Evolutionary conservation across 768 basidiomycete genomes (phyloP).

Genomic region (Lentinula guzmanii): DNA sequence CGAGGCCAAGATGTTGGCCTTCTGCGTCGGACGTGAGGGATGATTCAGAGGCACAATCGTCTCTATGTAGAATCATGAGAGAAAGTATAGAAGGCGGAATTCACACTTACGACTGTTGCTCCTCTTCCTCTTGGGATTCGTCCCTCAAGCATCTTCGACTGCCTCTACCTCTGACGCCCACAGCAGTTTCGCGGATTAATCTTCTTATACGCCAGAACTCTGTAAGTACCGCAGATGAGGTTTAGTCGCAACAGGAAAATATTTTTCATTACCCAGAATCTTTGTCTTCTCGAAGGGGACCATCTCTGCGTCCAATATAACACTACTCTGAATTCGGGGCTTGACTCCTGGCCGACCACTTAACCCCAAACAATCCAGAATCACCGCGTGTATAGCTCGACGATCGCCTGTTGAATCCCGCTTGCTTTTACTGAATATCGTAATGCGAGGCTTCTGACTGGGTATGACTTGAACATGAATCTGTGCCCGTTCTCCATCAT

Average conservation of each 20-base stretch:
- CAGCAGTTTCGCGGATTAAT: conserved; percentile 52
- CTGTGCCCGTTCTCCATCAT: conserved; percentile 93
- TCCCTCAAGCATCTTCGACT: conserved; percentile 14
- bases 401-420: conserved; percentile 80
- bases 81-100: background rate
- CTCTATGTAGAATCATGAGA: background rate
- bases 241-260: background rate
- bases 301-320: conserved; percentile 84
- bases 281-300: conserved; percentile 66
- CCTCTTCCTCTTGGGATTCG: background rate
- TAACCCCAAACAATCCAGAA: conserved; percentile 55
- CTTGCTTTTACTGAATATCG: conserved; percentile 85
- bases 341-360: conserved; percentile 5
- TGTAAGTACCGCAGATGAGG: conserved; percentile 17
- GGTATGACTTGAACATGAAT: conserved; percentile 64
- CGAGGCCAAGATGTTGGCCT: conserved; percentile 61
- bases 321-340: conserved; percentile 27
- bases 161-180: conserved; percentile 38
- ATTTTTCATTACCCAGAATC: conserved; percentile 25
- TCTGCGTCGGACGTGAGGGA: conserved; percentile 25
- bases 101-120: background rate
- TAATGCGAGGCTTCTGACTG: conserved; percentile 41
- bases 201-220: conserved; percentile 74
- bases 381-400: conserved; percentile 52
- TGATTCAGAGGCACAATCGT: background rate